Conservation (phyloP, 768 basidiomycete species). For the Boletus patriciae region DNA sequence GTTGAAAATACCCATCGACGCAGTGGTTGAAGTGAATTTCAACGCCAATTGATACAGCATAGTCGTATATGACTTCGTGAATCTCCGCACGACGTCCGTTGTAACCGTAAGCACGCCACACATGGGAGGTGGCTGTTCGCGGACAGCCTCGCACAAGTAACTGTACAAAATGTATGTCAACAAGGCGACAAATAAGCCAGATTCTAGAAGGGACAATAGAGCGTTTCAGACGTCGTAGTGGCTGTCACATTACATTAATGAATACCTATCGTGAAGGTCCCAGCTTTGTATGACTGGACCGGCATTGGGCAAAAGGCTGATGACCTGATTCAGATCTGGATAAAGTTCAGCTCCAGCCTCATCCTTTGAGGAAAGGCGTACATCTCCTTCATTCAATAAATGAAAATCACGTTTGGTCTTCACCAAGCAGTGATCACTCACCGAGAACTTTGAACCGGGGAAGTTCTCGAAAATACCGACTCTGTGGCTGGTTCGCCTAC, state of each 20-base stretch:
- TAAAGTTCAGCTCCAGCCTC: background rate
- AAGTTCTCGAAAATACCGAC: constrained; percentile 25
- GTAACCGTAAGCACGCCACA: constrained; percentile 21
- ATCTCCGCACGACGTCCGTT: constrained; percentile 32
- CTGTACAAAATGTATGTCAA: constrained; percentile 18
- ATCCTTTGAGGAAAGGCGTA: constrained; percentile 1
- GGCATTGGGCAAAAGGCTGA: constrained; percentile 21
- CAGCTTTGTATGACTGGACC: constrained; percentile 26
- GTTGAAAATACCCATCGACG: constrained; percentile 18
- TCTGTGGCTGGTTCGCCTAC: constrained; percentile 17
- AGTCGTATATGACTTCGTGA: constrained; percentile 17
- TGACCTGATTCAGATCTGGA: constrained; percentile 7
- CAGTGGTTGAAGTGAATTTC: constrained; percentile 17
- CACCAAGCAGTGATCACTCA: constrained; percentile 4
- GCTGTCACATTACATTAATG: constrained; percentile 14
- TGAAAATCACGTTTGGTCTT: constrained; percentile 7
- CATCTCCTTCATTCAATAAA: constrained; percentile 15
- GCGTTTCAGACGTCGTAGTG: constrained; percentile 9
- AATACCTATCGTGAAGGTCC: constrained; percentile 21
- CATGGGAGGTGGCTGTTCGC: constrained; percentile 1
- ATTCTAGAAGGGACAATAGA: constrained; percentile 24
- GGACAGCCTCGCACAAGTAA: constrained; percentile 21
- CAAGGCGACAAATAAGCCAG: constrained; percentile 18
- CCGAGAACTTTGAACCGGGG: constrained; percentile 12
- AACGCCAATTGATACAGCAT: constrained; percentile 20